These are phyloP conservation scores for Colletotrichum abscissum DNA, from an alignment of 2,329 filamentous ascomycete species.

Conservation along the genomic window DNA sequence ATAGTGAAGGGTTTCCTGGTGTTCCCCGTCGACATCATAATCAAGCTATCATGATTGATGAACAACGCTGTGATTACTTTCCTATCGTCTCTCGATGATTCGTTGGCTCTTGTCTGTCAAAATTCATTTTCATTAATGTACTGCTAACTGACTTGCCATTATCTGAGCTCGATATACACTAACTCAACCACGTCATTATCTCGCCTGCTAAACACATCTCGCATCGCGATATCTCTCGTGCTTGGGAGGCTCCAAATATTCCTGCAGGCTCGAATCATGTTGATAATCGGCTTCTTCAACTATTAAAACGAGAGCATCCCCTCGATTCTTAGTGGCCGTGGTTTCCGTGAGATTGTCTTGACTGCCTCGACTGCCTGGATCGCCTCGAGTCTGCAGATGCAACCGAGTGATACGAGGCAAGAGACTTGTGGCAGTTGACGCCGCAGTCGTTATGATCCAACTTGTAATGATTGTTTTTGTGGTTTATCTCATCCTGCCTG, in stretches of 20 bases:
- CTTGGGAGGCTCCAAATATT: neutral
- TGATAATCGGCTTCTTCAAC: neutral
- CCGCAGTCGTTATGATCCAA: neutral
- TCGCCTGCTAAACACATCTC: neutral
- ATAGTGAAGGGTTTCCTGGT: no score
- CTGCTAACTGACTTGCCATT: no score
- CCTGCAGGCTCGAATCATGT: neutral
- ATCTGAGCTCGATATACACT: neutral
- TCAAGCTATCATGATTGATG: no score
- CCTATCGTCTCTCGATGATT: no score
- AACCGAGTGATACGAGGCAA: neutral
- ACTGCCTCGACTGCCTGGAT: neutral
- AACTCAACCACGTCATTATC: neutral
- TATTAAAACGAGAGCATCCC: neutral
- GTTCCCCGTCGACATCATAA: no score
- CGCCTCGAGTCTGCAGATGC: neutral
- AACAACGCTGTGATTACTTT: no score
- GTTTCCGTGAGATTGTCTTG: neutral
- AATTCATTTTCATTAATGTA: no score
- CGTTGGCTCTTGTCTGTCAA: no score
- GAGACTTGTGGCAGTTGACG: neutral
- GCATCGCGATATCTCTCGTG: neutral
- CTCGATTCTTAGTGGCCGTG: neutral
- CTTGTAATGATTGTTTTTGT: neutral
- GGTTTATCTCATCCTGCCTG: neutral